These are phyloP conservation scores for Diphasiastrum complanatum DNA, from an alignment of 83 land plant species.

Conservation along the genomic window DNA sequence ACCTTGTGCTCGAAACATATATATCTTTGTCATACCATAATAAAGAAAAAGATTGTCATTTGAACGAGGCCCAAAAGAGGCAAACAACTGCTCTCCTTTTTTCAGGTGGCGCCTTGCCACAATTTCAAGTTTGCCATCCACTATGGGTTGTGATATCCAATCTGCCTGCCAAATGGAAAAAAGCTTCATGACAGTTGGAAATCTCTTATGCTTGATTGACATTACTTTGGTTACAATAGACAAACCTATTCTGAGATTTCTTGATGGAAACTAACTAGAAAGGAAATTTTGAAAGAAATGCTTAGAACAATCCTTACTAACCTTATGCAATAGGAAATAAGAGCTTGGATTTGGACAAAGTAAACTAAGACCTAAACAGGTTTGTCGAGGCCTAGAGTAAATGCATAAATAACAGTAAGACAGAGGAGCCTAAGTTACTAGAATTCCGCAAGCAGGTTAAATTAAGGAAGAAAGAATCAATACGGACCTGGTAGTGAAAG, in stretches of 20 bases:
- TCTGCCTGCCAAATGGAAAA: conserved; percentile 39
- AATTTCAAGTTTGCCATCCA: conserved; percentile 40
- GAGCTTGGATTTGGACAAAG: too few species aligned
- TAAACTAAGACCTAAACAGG: too few species aligned
- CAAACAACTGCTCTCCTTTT: conserved; percentile 35
- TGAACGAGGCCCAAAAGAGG: conserved; percentile 43
- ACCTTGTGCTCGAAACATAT: not conserved
- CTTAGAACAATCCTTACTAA: too few species aligned
- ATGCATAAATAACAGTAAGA: too few species aligned
- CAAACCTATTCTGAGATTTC: too few species aligned
- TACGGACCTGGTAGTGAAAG: conserved; percentile 33
- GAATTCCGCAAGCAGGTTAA: not conserved
- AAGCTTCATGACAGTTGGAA: too few species aligned
- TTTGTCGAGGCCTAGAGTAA: too few species aligned
- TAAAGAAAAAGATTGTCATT: conserved; percentile 43
- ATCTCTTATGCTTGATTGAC: too few species aligned
- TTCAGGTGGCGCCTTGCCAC: conserved; percentile 26
- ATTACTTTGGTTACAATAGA: too few species aligned
- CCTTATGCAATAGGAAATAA: too few species aligned
- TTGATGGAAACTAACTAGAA: too few species aligned
- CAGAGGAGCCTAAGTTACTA: not conserved
- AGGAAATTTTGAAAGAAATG: too few species aligned
- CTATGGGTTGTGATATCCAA: conserved; percentile 40
- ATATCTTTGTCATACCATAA: conserved; percentile 24
- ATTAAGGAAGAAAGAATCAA: not conserved